Conservation (phyloP, 2,329 filamentous ascomycete species). For the Ophiocordyceps camponoti-floridani region DNA sequence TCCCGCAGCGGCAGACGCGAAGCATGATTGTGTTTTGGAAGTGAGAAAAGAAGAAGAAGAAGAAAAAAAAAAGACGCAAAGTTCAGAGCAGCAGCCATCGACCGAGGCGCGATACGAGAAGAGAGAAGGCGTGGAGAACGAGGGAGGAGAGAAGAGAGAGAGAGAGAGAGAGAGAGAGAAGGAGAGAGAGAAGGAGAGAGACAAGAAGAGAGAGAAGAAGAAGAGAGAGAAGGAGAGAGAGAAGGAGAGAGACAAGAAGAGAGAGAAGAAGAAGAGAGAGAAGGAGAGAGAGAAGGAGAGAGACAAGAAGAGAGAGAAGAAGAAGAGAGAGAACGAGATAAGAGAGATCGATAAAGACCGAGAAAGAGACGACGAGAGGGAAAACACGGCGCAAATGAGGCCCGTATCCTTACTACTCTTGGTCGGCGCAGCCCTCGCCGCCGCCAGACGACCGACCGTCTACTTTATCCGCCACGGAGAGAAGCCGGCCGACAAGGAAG, state of each 20-base stretch:
- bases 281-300: neutral
- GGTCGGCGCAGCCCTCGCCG: constrained; percentile 4
- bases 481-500: constrained; percentile 32
- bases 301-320: no score
- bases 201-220: neutral
- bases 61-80: no score
- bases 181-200: neutral
- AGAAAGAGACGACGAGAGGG: neutral
- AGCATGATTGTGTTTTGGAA: no score
- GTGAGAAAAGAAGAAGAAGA: no score
- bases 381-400: neutral
- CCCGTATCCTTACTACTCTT: constrained; percentile 4
- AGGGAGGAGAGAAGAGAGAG: neutral
- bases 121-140: no score
- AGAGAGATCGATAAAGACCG: no score
- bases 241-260: neutral
- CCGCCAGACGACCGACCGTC: constrained; percentile 24
- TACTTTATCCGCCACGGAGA: constrained; percentile 49
- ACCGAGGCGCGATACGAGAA: no score
- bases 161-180: neutral
- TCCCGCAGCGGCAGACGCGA: no score
- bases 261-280: neutral
- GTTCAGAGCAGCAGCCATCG: no score
- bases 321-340: no score
- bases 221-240: no score